Evolutionary conservation across 1,284 basidiomycete genomes (phyloP).

Genomic region (Rhodotorula sp.): DNA sequence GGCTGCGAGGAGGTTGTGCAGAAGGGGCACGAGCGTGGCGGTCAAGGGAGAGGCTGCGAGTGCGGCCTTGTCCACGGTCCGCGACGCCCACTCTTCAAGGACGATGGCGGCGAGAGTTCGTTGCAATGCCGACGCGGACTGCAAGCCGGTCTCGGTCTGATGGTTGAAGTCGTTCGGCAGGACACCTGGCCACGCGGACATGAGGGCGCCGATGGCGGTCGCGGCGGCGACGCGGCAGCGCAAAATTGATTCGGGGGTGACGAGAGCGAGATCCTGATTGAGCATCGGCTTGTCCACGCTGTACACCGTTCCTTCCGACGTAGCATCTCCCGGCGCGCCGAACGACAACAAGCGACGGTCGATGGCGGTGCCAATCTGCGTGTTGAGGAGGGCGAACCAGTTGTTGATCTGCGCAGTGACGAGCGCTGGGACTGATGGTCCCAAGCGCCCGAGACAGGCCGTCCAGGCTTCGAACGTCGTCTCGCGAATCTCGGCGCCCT

Average conservation of each 20-base stretch:
- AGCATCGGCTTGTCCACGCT: constrained; percentile 98
- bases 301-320: constrained; percentile 62
- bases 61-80: constrained; percentile 2
- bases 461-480: constrained; percentile 76
- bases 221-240: constrained; percentile 80
- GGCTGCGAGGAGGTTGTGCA: constrained; percentile 65
- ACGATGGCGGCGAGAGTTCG: constrained; percentile 80
- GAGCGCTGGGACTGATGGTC: constrained; percentile 1
- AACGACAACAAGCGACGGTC: constrained; percentile 71
- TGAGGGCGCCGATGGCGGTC: constrained; percentile 65
- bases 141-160: constrained; percentile 73
- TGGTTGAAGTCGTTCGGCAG: constrained; percentile 52
- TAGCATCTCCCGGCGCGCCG: constrained; percentile 54
- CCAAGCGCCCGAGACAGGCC: constrained; percentile 42
- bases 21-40: constrained; percentile 55
- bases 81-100: constrained; percentile 86
- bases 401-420: constrained; percentile 48
- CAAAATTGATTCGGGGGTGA: constrained; percentile 75
- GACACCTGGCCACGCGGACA: constrained; percentile 25
- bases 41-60: constrained; percentile 46
- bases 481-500: constrained; percentile 79
- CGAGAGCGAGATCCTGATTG: constrained; percentile 81
- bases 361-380: constrained; percentile 80
- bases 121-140: constrained; percentile 87
- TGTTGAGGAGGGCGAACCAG: constrained; percentile 89